Conservation (phyloP, 495 filamentous ascomycete species). For the Gamarada debralockiae region DNA sequence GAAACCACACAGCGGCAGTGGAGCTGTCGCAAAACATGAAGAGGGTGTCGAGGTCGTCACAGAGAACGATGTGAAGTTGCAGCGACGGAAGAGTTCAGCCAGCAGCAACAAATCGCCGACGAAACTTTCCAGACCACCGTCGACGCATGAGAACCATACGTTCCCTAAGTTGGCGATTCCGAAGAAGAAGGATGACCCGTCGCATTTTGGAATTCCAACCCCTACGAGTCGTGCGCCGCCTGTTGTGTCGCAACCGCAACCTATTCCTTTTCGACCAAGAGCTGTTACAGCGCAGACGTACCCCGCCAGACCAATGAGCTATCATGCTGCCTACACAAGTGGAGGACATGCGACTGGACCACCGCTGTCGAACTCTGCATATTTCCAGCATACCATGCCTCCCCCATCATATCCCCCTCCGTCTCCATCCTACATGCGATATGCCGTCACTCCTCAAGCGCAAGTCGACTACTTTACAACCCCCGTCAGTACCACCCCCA, state of each 20-base stretch:
- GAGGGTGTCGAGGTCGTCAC: not conserved
- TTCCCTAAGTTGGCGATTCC: not conserved
- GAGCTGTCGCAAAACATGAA: not conserved
- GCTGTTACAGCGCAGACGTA: constrained; percentile 13
- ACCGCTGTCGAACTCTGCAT: constrained; percentile 18
- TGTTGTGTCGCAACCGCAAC: constrained; percentile 12
- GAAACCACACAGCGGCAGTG: not conserved
- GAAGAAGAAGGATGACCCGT: constrained; percentile 8
- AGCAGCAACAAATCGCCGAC: constrained; percentile 13
- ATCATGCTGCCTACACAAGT: constrained; percentile 9
- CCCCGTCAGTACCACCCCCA: constrained; percentile 1
- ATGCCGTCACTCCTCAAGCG: not conserved
- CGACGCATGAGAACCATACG: constrained; percentile 12
- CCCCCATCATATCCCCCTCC: constrained; percentile 18
- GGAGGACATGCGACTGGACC: constrained; percentile 8
- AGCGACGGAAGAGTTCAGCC: constrained; percentile 13
- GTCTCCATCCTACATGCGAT: constrained; percentile 4
- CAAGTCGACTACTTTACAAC: not conserved
- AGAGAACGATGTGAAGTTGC: not conserved
- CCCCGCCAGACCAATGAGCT: constrained; percentile 15
- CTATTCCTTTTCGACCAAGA: constrained; percentile 15
- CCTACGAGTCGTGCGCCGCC: not conserved
- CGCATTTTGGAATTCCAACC: constrained; percentile 18
- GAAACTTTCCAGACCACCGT: constrained; percentile 15
- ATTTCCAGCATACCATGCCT: constrained; percentile 8